Conservation (phyloP, 345 rosid genomes). For the Camelina neglecta region DNA sequence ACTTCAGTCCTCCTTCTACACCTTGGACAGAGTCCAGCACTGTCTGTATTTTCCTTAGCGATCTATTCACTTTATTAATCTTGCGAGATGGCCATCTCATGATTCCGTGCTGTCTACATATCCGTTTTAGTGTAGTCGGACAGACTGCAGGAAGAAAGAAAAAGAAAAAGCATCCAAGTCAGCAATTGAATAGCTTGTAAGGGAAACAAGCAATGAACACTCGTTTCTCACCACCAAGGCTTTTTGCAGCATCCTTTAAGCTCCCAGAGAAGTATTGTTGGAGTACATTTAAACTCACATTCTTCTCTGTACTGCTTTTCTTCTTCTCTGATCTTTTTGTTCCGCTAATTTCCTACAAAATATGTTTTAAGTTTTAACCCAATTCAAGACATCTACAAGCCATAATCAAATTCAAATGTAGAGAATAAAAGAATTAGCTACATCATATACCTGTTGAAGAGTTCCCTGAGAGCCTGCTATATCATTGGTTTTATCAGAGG, state of each 20-base stretch:
- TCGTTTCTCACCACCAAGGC: constrained; percentile 77
- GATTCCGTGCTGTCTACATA: constrained; percentile 94
- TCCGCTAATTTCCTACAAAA: constrained; percentile 51
- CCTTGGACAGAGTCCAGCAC: constrained; percentile 91
- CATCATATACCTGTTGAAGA: constrained; percentile 53
- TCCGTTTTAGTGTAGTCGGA: constrained; percentile 92
- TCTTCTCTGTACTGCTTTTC: constrained; percentile 80
- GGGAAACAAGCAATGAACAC: constrained; percentile 14
- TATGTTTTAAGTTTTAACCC: neutral
- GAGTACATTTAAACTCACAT: constrained; percentile 82
- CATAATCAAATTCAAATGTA: constrained; percentile 29
- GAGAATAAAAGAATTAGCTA: neutral
- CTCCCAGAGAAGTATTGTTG: constrained; percentile 92
- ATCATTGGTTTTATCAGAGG: constrained; percentile 48
- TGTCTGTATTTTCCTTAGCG: constrained; percentile 76
- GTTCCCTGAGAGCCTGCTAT: constrained; percentile 45
- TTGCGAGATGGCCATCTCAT: constrained; percentile 96
- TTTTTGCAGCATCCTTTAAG: constrained; percentile 94
- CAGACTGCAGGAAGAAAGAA: constrained; percentile 58
- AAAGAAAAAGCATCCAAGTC: constrained; percentile 27
- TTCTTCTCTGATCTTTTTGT: constrained; percentile 66
- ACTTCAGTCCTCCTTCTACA: constrained; percentile 79
- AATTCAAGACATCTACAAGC: constrained; percentile 9
- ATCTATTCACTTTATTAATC: constrained; percentile 88
- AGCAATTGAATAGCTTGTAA: neutral